phyloP scores from a whole-genome alignment of 371 early-diverging fungal species.

The Lichtheimia corymbifera region DNA sequence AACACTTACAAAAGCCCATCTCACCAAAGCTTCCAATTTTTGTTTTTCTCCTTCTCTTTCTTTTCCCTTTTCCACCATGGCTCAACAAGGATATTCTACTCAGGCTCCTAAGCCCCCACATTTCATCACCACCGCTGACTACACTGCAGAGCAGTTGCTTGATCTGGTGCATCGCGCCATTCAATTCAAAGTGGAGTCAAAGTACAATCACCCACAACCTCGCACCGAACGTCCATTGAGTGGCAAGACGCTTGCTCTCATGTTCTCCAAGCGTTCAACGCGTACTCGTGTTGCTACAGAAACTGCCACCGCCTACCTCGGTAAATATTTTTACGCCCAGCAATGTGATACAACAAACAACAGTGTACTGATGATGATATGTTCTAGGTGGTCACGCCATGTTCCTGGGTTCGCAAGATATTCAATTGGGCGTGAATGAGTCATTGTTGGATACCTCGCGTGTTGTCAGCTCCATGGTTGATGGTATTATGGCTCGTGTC shows the following conservation, averaged over 20 bases:
- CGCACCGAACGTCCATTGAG: slow-evolving; percentile 60
- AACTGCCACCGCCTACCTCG: slow-evolving; percentile 83
- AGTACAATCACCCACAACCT: slow-evolving; percentile 31
- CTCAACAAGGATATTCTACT: slow-evolving; percentile 17
- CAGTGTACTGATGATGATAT: not conserved
- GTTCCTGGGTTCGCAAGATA: slow-evolving; percentile 92
- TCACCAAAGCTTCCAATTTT: no score
- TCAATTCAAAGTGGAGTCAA: slow-evolving; percentile 47
- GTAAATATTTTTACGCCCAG: slow-evolving; percentile 34
- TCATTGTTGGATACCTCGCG: slow-evolving; percentile 84
- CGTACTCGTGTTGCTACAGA: slow-evolving; percentile 96
- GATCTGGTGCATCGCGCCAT: slow-evolving; percentile 46
- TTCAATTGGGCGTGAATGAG: slow-evolving; percentile 94
- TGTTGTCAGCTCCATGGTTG: slow-evolving; percentile 93
- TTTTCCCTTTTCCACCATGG: slow-evolving; percentile 9
- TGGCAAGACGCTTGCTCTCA: slow-evolving; percentile 80
- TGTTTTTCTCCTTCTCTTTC: slow-evolving; percentile 5
- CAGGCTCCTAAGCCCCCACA: slow-evolving; percentile 39
- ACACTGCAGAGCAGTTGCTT: slow-evolving; percentile 43
- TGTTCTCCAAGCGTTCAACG: slow-evolving; percentile 94
- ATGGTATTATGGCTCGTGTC: slow-evolving; percentile 92
- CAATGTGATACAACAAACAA: not conserved
- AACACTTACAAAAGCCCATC: no score
- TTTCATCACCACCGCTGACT: slow-evolving; percentile 52
- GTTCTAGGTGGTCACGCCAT: slow-evolving; percentile 86